Base-by-base conservation (phyloP, 164 flowering plant genomes). In the grape (Vitis vinifera) region DNA sequence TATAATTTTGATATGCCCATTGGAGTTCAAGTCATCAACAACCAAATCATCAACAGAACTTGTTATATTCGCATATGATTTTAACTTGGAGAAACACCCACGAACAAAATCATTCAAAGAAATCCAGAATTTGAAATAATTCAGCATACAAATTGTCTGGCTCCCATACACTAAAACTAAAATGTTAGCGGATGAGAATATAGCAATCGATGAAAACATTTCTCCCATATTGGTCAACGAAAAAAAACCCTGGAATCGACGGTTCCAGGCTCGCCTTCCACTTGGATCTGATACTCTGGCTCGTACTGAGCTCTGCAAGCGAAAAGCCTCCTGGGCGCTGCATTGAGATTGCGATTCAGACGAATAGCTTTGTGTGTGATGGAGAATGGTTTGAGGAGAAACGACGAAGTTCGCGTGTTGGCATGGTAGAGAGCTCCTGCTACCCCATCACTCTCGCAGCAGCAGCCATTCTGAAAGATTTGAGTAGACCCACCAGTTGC, bases 221-320 rank as follows among this genome's bases (percentile, higher is more conserved):
- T 72, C 83, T 87, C 55, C 91, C 91, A 12, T 86, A 81, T 31
- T 78, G 74, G 44, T 87, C 89, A 61, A 73, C 64, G 67, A 86
- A 83, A 76, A 89, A 23, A 89, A 70, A 83, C 87, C 8, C 88
- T 75, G 68, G 83, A 83, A 74, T 89, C 93, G 2, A 87, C 86
- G 73, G 91, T 86, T 71, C 84, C 84, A 1, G 91, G 87, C 73
- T 72, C 78, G 4, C 93, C 91, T 3, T 87, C 87, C 70, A 84
- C 87, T 53, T 81, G 80, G 75, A 73, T 72, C 67, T 77, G 80
- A 53, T 84, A 49, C 19, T 71, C 65, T 53, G 89, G 88, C 9
- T 72, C 77, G 76, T 83, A 73, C 17, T 85, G 72, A 19, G 93
- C 78, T 58, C 58, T 77, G 76, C 85, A 86, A 68, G 83, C 67